Evolutionary conservation across 257 asterid species (phyloP), one percentile per base, ranked within the genome.

Genomic region (Solanum ahanhuiri): DNA sequence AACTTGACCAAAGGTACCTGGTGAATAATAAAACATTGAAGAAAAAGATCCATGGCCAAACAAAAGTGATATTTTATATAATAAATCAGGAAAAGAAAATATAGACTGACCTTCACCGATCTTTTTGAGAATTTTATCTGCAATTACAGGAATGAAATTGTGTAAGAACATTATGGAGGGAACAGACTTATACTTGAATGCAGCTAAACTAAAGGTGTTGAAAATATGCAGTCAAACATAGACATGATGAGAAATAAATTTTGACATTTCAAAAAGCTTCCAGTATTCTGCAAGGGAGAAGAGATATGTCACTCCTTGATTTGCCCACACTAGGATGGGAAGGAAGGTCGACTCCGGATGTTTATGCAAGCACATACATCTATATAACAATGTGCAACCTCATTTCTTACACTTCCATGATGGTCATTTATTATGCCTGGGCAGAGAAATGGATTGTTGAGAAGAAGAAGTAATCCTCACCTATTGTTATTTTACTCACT

Each of bases 1-100:
- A 83, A 91, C 94, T 88, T 91, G 94, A 69, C 94, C 94, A 81
- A 91, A 91, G 43, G 94, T 91, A 87, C 93, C 94, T 91, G 87
- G 54, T 30, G 79, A 86, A 83, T 23, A 76, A 87, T 58, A 83
- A 75, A 20, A 69, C 12, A 54, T 60, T 76, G 83, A 84, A 34
- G 41, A 63, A 81, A 48, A 81, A 66, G 81, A 60, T 85, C 35
- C 64, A 54, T 15, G 43, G 81, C 37, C 54, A 85, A 51, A 35
- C 63, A 72, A 23, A 71, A 45, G 73, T 34, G 81, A 77, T 30
- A 69, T 82, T 54, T 54, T 20, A 23, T 6, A 51, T 35, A 34
- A 14, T 57, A 77, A 86, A 58, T 85, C 45, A 43, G 12, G 81
- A 84, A 85, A 54, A 76, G 15, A n/a, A 77, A 11, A 39, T 75